Evolutionary conservation across 306 rosid species (phyloP).

Genomic region (Carpinus fangiana): DNA sequence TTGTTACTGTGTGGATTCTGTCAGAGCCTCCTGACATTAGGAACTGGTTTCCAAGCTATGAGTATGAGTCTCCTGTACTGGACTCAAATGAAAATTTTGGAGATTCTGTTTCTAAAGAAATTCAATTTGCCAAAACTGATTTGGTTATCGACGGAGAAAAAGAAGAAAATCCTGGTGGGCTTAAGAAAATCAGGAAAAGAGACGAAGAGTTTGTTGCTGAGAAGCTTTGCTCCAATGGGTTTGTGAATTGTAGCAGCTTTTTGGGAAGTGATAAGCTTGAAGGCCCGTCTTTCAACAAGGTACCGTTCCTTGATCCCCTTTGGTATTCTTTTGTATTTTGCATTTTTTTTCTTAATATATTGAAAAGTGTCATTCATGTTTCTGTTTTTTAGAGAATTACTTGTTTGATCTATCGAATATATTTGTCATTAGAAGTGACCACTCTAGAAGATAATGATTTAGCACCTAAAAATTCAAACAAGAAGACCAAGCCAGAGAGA

Average conservation of each 20-base stretch:
- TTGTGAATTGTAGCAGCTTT: conserved; percentile 19
- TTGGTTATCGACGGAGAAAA: not conserved
- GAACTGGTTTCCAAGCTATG: conserved; percentile 76
- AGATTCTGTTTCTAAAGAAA: conserved; percentile 24
- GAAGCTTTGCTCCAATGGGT: conserved; percentile 23
- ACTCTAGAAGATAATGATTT: too few species aligned
- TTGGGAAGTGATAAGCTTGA: conserved; percentile 29
- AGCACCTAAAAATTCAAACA: too few species aligned
- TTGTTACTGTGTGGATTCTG: conserved; percentile 16
- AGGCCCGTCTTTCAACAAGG: conserved; percentile 36
- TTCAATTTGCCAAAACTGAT: conserved; percentile 14
- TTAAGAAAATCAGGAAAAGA: conserved; percentile 4
- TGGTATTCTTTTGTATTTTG: not conserved
- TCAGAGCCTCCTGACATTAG: conserved; percentile 70
- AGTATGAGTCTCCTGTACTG: conserved; percentile 57
- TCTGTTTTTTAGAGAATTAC: too few species aligned
- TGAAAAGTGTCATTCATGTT: not conserved
- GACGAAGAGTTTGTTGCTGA: conserved; percentile 29
- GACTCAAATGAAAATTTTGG: conserved; percentile 39
- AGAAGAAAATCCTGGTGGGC: conserved; percentile 18
- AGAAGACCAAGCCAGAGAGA: too few species aligned
- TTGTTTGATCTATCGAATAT: too few species aligned
- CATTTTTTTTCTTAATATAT: not conserved
- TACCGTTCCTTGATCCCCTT: conserved; percentile 23
- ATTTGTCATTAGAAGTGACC: too few species aligned